Percentiles rank a stretch among this genome's conserved stretches.
These are phyloP conservation scores for Xerocomus potaroensis DNA, from an alignment of 768 basidiomycete genomes.

Conservation along the genomic window DNA sequence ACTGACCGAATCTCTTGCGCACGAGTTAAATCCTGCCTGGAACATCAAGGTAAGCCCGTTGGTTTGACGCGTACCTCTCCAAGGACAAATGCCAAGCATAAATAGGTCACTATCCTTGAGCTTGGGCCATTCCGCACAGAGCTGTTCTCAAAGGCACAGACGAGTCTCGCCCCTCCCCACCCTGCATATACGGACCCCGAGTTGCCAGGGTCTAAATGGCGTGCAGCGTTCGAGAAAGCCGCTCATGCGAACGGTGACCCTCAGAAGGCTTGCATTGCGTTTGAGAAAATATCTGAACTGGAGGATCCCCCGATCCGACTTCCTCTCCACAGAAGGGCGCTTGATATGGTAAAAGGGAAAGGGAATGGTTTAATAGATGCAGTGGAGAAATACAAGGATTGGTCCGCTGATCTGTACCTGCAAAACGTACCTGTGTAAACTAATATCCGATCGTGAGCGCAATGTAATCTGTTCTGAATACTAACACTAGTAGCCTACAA, in stretches of 20 bases:
- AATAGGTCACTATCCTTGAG: conserved; percentile 4
- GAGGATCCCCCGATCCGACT: conserved; percentile 22
- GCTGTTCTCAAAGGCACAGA: neutral
- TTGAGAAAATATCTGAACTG: conserved; percentile 16
- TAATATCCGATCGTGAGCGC: too few relatives aligned
- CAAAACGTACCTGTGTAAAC: too few relatives aligned
- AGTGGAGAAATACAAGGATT: conserved; percentile 18
- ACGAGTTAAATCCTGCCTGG: conserved; percentile 26
- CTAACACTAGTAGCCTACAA: too few relatives aligned
- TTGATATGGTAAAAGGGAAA: conserved; percentile 7
- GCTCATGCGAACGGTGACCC: conserved; percentile 9
- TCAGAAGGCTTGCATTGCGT: conserved; percentile 18
- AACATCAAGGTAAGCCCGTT: conserved; percentile 16
- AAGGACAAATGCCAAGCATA: neutral
- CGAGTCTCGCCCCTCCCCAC: conserved; percentile 1
- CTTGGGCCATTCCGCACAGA: conserved; percentile 16
- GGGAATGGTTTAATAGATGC: conserved; percentile 10
- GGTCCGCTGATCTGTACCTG: conserved; percentile 24
- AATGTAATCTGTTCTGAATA: neutral
- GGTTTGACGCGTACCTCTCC: neutral
- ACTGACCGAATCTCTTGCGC: conserved; percentile 20
- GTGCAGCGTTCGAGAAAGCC: neutral
- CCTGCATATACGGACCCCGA: conserved; percentile 16
- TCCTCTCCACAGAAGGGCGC: conserved; percentile 10
- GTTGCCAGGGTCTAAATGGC: conserved; percentile 8